Conservation (phyloP, 495 filamentous ascomycete genomes). For the Paragyromitra xinjiangensis region DNA sequence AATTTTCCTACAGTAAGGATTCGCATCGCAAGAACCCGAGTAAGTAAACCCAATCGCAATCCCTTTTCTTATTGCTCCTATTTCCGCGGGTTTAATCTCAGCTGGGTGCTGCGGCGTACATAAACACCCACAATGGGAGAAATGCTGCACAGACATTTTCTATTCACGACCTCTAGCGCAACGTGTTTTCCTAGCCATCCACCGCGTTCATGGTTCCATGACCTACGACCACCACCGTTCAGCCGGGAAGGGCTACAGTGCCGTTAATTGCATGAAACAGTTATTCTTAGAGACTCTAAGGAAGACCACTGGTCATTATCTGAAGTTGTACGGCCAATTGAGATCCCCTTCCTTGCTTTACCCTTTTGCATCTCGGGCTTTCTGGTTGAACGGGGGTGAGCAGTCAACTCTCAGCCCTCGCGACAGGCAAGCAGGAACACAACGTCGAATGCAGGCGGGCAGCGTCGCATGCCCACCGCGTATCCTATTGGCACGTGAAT, state of each 20-base stretch:
- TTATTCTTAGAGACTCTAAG: background rate
- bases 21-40: conserved; percentile 16
- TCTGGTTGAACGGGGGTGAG: conserved; percentile 3
- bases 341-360: background rate
- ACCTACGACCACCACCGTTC: background rate
- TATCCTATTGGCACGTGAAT: conserved; percentile 26
- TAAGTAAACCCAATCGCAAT: conserved; percentile 4
- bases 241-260: conserved; percentile 4
- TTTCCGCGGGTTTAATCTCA: conserved; percentile 21
- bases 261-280: conserved; percentile 1
- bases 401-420: conserved; percentile 22
- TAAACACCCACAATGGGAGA: conserved; percentile 8
- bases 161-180: conserved; percentile 19
- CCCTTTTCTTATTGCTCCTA: background rate
- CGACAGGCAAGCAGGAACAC: background rate
- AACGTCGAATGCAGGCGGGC: conserved; percentile 2
- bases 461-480: conserved; percentile 1
- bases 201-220: conserved; percentile 13
- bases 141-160: conserved; percentile 27
- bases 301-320: conserved; percentile 28
- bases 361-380: background rate
- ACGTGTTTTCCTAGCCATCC: conserved; percentile 28
- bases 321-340: background rate
- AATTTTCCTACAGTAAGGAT: background rate
- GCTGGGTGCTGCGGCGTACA: conserved; percentile 17